Evolutionary conservation across 2,329 filamentous ascomycete species (phyloP), one percentile per base, ranked within the genome.

Genomic region (Aspergillaceae sp.): DNA sequence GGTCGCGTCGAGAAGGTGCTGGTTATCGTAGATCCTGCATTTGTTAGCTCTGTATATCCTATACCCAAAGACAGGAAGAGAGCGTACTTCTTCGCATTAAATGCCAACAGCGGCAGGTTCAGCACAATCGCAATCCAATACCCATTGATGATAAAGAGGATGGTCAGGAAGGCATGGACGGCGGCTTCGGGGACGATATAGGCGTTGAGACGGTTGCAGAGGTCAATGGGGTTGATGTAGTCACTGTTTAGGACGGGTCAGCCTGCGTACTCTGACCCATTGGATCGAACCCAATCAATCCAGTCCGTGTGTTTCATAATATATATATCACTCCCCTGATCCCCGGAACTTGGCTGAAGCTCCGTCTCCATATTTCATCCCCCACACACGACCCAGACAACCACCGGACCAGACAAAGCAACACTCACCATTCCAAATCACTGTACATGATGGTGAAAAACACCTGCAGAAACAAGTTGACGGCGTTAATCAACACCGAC

Each of bases 371-470:
- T 38, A 38, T 38, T 38, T 9, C 9, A 9, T 38, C 26, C 26
- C 36, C 36, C n/a, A 38, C 36, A 38, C 36, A 38, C 6, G 11
- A 9, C 19, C 36, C 19, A 38, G 11, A 9, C 26, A 4, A 28
- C 11, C 7, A 8, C 11, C 4, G 8, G 11, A 28, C 6, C 11
- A 10, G 6, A 26, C 11, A 27, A 8, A 8, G 10, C 10, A 32
- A 30, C 40, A 77, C 87, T 64, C 76, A 94, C 90, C 92, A 98
- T 85, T 98, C 92, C 63, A 98, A 74, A 79, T 98, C 92, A 72
- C 88, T 95, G 76, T 97, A 98, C 94, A 98, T 98, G 67, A 98
- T 98, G 48, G 92, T 98, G 77, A 98, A 98, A 80, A 98, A 98
- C 62, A 98, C 92, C 76, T 98, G 94, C 48, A 98, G 80, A 74